Base-by-base conservation (phyloP, 495 filamentous ascomycete species). In the Aspergillus heteromorphus region DNA sequence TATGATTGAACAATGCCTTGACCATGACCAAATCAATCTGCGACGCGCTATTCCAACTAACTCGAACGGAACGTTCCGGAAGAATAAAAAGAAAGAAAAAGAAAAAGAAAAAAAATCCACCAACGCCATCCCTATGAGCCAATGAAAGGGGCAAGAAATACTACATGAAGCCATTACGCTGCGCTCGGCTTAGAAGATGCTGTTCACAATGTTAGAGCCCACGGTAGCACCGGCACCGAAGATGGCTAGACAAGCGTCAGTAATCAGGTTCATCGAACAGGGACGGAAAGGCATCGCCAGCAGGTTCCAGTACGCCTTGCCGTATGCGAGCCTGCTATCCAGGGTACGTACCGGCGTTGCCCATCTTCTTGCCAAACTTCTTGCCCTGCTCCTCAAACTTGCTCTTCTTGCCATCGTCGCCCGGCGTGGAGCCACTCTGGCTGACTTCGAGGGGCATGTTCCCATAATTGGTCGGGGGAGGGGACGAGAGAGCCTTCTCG, bases 171-270 rank as follows among this genome's bases (percentile, higher is more conserved):
- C 51, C 45, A 48, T 52, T 40, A 40, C 40, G 45, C 19, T 31
- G 8, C 23, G 30, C 30, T 48, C 25, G 23, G 29, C 21, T 74
- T 83, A 95, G 68, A 96, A 95, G 48, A 97, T 95, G 50, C 85
- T 82, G 66, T 96, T 95, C 51, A 97, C 93, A 64, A 97, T 86
- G 56, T 96, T 92, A 51, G 85, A 81, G 25, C 93, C 93, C 55
- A 97, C 83, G 4, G 93, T 95, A 54, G 92, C 92, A 63, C 92
- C 92, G 41, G 88, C 87, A 56, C 87, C 88, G 63, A 89, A 91
- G 57, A 89, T 87, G 20, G 80, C 79, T 76, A 63, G 40, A 19
- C 29, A 43, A 23, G 25, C 40, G 36, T 67, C 47, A 58, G 55
- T 25, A 59, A 53, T 21, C 34, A 43, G 8, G 40, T 34, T 6